Evolutionary conservation across 176 grass and related monocot genomes (phyloP).

Genomic region (Secale cereale): DNA sequence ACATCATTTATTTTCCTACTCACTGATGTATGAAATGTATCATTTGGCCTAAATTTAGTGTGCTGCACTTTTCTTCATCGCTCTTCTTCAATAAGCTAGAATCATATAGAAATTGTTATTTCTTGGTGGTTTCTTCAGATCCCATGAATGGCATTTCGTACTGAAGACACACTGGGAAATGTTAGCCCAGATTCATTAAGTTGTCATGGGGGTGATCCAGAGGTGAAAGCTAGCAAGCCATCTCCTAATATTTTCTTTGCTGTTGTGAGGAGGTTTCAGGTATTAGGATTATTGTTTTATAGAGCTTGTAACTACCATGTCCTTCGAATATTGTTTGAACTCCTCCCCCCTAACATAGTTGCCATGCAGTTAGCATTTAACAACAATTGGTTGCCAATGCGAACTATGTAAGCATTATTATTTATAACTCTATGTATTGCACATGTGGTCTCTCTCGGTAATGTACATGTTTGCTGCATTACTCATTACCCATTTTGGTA

Average conservation of each 20-base stretch:
- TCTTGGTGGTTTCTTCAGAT: conserved; percentile 37
- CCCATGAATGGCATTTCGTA: conserved; percentile 64
- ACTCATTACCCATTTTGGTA: too few relatives aligned
- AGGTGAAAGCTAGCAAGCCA: conserved; percentile 84
- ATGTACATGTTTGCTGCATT: too few relatives aligned
- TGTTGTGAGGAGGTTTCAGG: conserved; percentile 75
- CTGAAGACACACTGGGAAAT: conserved; percentile 79
- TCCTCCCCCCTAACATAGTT: conserved; percentile 10
- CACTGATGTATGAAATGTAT: background rate
- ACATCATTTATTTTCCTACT: background rate
- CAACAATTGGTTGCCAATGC: too few relatives aligned
- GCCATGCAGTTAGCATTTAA: background rate
- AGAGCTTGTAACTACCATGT: background rate
- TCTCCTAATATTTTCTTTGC: conserved; percentile 90
- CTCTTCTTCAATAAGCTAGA: conserved; percentile 8
- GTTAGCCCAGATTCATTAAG: conserved; percentile 72
- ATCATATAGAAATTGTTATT: background rate
- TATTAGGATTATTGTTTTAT: conserved; percentile 7
- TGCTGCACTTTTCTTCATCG: background rate
- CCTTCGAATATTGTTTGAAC: background rate
- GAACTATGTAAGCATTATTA: too few relatives aligned
- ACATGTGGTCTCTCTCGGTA: too few relatives aligned
- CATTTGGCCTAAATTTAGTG: background rate
- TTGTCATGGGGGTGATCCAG: conserved; percentile 80
- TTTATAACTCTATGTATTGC: too few relatives aligned